phyloP scores from a whole-genome alignment of 352 stramenopile species.

The Pythium folliculosum region DNA sequence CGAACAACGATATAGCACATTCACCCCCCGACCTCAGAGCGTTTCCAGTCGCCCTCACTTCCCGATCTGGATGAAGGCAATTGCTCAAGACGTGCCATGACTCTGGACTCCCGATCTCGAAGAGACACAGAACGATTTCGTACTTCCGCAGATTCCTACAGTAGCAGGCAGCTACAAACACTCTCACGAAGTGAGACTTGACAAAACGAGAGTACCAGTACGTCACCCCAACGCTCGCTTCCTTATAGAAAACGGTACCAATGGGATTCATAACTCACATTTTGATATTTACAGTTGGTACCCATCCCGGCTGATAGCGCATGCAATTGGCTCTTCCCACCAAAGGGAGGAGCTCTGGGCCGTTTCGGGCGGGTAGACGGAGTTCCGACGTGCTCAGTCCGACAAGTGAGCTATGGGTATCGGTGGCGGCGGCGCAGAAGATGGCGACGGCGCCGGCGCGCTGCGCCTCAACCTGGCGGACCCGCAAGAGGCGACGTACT shows the following conservation, averaged over 20 bases:
- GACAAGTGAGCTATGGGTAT: constrained; percentile 24
- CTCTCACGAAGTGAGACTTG: too few species aligned
- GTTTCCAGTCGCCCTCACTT: not conserved
- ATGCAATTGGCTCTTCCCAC: not conserved
- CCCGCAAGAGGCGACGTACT: constrained; percentile 76
- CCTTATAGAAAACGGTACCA: too few species aligned
- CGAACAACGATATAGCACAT: not conserved
- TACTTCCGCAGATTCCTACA: too few species aligned
- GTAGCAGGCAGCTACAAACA: too few species aligned
- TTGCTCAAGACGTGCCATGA: not conserved
- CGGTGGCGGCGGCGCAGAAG: constrained; percentile 15
- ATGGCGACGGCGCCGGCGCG: constrained; percentile 26
- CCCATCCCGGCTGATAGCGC: not conserved
- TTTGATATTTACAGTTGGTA: not conserved
- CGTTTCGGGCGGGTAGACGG: not conserved
- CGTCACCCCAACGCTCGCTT: too few species aligned
- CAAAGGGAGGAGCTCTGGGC: too few species aligned
- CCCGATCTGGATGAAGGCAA: too few species aligned
- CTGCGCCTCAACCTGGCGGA: constrained; percentile 66
- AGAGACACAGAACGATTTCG: too few species aligned
- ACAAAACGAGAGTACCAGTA: too few species aligned
- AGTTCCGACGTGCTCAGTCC: too few species aligned
- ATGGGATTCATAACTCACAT: not conserved
- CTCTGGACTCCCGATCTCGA: too few species aligned
- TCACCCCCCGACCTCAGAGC: too few species aligned